Conservation (phyloP, 345 rosid genomes). For the Murraya paniculata region DNA sequence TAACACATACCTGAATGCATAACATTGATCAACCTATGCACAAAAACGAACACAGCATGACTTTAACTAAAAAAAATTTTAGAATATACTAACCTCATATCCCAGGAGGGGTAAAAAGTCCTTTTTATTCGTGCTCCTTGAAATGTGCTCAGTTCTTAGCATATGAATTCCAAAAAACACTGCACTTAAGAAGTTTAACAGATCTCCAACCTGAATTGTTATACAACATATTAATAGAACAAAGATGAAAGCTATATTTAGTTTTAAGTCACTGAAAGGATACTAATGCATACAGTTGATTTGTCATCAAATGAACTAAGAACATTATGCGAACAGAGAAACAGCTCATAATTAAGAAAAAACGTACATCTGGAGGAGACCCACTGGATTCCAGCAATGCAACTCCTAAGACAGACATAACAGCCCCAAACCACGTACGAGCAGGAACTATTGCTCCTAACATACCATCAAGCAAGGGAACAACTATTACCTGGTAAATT, state of each 20-base stretch:
- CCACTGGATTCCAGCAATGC: constrained; percentile 64
- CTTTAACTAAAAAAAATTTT: neutral
- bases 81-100: constrained; percentile 39
- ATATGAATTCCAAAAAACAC: constrained; percentile 66
- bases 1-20: constrained; percentile 39
- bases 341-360: neutral
- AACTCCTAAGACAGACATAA: constrained; percentile 55
- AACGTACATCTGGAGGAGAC: constrained; percentile 52
- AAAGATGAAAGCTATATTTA: neutral
- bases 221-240: neutral
- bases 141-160: constrained; percentile 58
- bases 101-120: constrained; percentile 53
- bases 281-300: neutral
- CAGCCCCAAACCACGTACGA: constrained; percentile 60
- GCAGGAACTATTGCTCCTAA: constrained; percentile 61
- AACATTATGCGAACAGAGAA: neutral
- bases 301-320: neutral
- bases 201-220: constrained; percentile 52
- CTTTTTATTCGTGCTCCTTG: constrained; percentile 44
- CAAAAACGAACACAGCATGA: neutral
- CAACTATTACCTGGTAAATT: constrained; percentile 55
- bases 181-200: constrained; percentile 58
- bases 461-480: constrained; percentile 70
- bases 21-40: constrained; percentile 12
- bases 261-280: neutral